These are phyloP conservation scores for Trametes pubescens DNA, from an alignment of 1,284 basidiomycete genomes.

Conservation along the genomic window DNA sequence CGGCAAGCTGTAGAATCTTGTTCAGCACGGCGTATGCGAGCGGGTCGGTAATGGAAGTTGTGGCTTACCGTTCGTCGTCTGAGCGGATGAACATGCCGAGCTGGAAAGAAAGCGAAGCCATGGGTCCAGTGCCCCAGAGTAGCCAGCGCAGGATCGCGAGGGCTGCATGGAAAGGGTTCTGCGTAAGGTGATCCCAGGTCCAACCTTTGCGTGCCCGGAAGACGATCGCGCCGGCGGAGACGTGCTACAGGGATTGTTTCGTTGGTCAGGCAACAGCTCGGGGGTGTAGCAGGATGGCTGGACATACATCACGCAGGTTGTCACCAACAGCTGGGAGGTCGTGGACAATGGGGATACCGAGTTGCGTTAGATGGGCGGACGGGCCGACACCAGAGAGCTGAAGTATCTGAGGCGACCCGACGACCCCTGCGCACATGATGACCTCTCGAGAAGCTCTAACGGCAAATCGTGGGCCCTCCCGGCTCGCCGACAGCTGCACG, in stretches of 20 bases:
- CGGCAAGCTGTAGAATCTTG: slow-evolving; percentile 26
- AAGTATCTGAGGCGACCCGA: slow-evolving; percentile 56
- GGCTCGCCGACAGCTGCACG: slow-evolving; percentile 41
- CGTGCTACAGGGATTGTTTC: slow-evolving; percentile 36
- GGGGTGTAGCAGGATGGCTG: background rate
- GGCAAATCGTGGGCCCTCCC: slow-evolving; percentile 34
- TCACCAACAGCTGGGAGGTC: slow-evolving; percentile 53
- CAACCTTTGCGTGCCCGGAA: slow-evolving; percentile 41
- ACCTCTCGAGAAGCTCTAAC: slow-evolving; percentile 48
- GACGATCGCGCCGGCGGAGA: slow-evolving; percentile 39
- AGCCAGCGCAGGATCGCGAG: slow-evolving; percentile 45
- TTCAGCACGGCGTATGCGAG: background rate
- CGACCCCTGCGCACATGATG: slow-evolving; percentile 51
- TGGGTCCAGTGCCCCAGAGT: slow-evolving; percentile 42
- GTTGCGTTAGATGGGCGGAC: slow-evolving; percentile 43
- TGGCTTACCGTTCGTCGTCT: slow-evolving; percentile 40
- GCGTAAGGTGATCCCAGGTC: slow-evolving; percentile 44
- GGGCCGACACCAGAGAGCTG: slow-evolving; percentile 59
- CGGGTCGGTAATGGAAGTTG: too few relatives aligned
- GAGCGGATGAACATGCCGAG: slow-evolving; percentile 44
- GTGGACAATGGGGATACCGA: slow-evolving; percentile 48
- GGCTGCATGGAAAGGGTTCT: slow-evolving; percentile 37
- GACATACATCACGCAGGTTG: slow-evolving; percentile 49
- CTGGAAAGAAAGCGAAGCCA: slow-evolving; percentile 33
- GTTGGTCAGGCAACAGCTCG: background rate